Evolutionary conservation across 1,284 basidiomycete genomes (phyloP), one percentile per base, ranked within the genome.

Genomic region (Xerocomus amazonicus): DNA sequence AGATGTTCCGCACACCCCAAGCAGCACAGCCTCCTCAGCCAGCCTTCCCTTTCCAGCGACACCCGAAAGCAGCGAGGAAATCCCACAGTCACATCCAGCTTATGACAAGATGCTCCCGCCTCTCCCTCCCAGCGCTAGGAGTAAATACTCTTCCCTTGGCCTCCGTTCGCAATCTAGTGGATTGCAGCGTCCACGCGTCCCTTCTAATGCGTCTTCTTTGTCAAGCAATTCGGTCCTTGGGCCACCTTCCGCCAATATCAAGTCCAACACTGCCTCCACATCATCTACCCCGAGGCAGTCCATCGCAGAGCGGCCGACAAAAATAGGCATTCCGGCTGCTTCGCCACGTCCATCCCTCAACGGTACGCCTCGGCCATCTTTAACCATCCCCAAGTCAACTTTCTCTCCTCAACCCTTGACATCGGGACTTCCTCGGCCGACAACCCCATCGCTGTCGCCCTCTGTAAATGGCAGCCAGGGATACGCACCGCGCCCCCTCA

Each of bases 11-110:
- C 57, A 64, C 41, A 71, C 70, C 0, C 71, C 72, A 0, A 66
- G 63, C 28, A 65, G 67, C 34, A 66, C 67, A 29, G 53, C 52
- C 6, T 78, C 76, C 1, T 75, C 73, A 0, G 51, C 70, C 23
- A 78, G 76, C 52, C 65, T 78, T 17, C 66, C 71, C 0, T 65
- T 74, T 51, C 79, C 78, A 7, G 54, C 64, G 8, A 79, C 78
- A 0, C 77, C 78, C 0, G 60, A 65, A 52, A 56, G 62, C 36
- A 41, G 47, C 8, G 57, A 62, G 23, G 68, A 68, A 6, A 42
- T 50, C 7, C 14, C 43, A n/a, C 57, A 46, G n/a, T 42, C 32
- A 0, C 54, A 48, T 6, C 8, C 45, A 0, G 2, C 9, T 0
- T 62, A 52, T 31, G 62, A 65, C 41, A 65, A 65, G 50, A 47